These are phyloP conservation scores for Cyclotella baltica DNA, from an alignment of 108 stramenopile genomes.

Conservation along the genomic window DNA sequence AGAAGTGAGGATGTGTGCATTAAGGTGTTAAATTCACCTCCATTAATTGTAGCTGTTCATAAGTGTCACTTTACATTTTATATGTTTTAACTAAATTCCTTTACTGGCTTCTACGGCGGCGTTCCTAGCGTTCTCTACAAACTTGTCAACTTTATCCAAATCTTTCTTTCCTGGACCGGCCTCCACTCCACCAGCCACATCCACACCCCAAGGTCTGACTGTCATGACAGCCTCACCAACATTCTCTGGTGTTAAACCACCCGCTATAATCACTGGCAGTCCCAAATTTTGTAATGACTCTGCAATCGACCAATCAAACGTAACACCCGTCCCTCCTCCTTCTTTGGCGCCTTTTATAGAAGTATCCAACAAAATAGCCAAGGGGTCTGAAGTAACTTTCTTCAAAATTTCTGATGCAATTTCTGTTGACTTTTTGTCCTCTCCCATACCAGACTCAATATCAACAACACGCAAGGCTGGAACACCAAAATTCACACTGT, in stretches of 20 bases:
- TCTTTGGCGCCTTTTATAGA: conserved; percentile 82
- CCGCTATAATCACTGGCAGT: conserved; percentile 97
- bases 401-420: conserved; percentile 70
- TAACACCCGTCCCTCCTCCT: conserved; percentile 93
- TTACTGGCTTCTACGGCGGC: conserved; percentile 84
- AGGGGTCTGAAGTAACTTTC: conserved; percentile 72
- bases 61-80: too few relatives aligned
- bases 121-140: conserved; percentile 75
- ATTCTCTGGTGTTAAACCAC: conserved; percentile 92
- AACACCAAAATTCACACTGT: conserved; percentile 70
- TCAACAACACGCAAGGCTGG: conserved; percentile 95
- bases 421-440: conserved; percentile 38
- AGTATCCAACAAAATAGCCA: conserved; percentile 93
- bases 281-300: conserved; percentile 83
- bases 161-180: conserved; percentile 89
- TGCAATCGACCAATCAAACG: conserved; percentile 95
- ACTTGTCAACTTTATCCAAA: conserved; percentile 77
- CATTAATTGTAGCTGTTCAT: too few relatives aligned
- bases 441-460: conserved; percentile 75
- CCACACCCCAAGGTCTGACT: conserved; percentile 91
- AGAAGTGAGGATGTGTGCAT: too few relatives aligned
- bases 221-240: conserved; percentile 76
- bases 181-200: conserved; percentile 96
- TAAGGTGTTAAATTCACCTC: too few relatives aligned
- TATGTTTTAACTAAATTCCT: conserved; percentile 65